These are phyloP conservation scores for Phaeolepiota aurea DNA, from an alignment of 768 basidiomycete species.

Conservation along the genomic window DNA sequence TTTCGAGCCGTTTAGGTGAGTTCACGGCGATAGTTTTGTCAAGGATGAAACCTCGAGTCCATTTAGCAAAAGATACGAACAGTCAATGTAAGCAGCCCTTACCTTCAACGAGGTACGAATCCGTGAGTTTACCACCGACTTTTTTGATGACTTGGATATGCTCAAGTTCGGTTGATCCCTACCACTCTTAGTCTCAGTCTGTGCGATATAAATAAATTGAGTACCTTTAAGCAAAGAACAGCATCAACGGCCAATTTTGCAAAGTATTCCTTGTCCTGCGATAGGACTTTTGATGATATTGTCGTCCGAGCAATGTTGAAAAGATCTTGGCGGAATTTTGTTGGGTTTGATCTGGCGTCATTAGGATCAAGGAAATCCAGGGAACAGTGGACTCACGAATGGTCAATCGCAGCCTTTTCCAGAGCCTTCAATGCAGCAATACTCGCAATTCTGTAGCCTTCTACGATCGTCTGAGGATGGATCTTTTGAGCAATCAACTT, in stretches of 20 bases:
- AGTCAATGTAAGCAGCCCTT: slow-evolving; percentile 6
- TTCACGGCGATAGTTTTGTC: slow-evolving; percentile 94
- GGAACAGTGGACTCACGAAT: slow-evolving; percentile 54
- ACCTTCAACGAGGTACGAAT: slow-evolving; percentile 98
- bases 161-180: slow-evolving; percentile 95
- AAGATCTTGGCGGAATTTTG: slow-evolving; percentile 78
- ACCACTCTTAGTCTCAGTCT: no score
- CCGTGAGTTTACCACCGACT: slow-evolving; percentile 96
- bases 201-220: no score
- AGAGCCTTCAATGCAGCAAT: slow-evolving; percentile 77
- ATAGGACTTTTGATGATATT: slow-evolving; percentile 89
- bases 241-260: slow-evolving; percentile 97
- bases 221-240: slow-evolving; percentile 81
- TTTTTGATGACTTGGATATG: slow-evolving; percentile 99
- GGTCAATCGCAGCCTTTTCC: slow-evolving; percentile 74
- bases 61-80: slow-evolving; percentile 1
- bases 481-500: slow-evolving; percentile 87
- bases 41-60: slow-evolving; percentile 78
- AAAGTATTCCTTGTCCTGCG: slow-evolving; percentile 97
- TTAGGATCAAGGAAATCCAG: neutral
- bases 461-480: slow-evolving; percentile 96
- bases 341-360: slow-evolving; percentile 52
- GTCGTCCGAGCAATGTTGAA: slow-evolving; percentile 97
- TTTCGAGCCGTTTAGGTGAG: slow-evolving; percentile 91
- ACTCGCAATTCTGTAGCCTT: slow-evolving; percentile 93